Percentiles rank a stretch among this genome's conserved stretches.
Conservation (phyloP, 768 basidiomycete species). For the Trametes sanguinea region DNA sequence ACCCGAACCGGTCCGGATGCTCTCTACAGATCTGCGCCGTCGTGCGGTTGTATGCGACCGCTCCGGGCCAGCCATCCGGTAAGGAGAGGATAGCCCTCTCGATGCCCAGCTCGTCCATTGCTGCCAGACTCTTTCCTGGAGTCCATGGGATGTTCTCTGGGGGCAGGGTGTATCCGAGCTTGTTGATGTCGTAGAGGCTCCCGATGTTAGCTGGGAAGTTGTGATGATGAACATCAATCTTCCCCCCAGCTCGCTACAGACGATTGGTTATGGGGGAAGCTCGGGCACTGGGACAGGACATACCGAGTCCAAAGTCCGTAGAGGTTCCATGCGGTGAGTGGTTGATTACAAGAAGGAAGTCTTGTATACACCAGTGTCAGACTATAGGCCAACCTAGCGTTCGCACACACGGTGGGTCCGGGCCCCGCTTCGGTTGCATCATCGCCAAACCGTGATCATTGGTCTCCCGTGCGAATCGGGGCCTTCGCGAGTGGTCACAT, state of each 20-base stretch:
- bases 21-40: slow-evolving; percentile 48
- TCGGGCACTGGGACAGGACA: no score
- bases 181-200: slow-evolving; percentile 45
- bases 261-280: no score
- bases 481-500: background rate
- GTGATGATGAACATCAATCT: slow-evolving; percentile 74
- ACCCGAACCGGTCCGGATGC: slow-evolving; percentile 62
- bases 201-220: slow-evolving; percentile 56
- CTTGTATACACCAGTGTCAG: no score
- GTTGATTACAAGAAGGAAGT: no score
- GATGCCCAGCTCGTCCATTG: slow-evolving; percentile 61
- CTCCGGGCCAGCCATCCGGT: slow-evolving; percentile 50
- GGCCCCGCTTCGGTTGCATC: background rate
- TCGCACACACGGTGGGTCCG: no score
- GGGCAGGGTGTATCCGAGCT: slow-evolving; percentile 65
- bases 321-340: no score
- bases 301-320: no score
- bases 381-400: no score
- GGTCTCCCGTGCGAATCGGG: no score
- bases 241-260: background rate
- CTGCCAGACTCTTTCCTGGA: slow-evolving; percentile 52
- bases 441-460: background rate
- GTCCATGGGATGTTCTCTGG: slow-evolving; percentile 65
- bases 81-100: slow-evolving; percentile 66
- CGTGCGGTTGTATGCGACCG: slow-evolving; percentile 45